A percentile compares a stretch with the other conserved stretches of the same genome.
Conservation (phyloP, 2,329 filamentous ascomycete genomes). For the Stemphylium lycopersici region DNA sequence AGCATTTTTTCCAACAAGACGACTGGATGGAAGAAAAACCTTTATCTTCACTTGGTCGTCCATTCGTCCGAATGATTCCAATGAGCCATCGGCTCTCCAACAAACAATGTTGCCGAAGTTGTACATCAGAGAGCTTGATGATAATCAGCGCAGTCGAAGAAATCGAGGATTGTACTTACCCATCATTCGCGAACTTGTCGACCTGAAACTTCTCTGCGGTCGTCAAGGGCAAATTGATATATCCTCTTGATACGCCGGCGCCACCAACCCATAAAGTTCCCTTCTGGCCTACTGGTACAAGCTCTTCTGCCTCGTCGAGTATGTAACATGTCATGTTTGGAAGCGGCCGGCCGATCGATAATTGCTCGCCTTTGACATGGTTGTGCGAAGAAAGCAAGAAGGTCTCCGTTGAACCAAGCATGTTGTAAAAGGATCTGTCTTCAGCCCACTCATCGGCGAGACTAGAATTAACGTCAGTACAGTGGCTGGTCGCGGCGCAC, state of each 20-base stretch:
- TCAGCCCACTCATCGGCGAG: constrained; percentile 64
- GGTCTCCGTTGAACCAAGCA: constrained; percentile 66
- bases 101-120: constrained; percentile 65
- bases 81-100: constrained; percentile 60
- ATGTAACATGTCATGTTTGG: constrained; percentile 65
- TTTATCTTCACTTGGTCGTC: constrained; percentile 69
- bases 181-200: constrained; percentile 60
- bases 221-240: constrained; percentile 60
- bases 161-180: constrained; percentile 44
- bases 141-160: neutral
- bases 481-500: neutral
- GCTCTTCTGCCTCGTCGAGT: constrained; percentile 56
- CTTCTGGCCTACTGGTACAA: constrained; percentile 55
- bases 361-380: constrained; percentile 53
- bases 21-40: constrained; percentile 12
- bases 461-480: constrained; percentile 22
- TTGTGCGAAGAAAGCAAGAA: constrained; percentile 64
- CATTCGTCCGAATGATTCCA: constrained; percentile 63
- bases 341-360: constrained; percentile 63
- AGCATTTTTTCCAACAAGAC: neutral
- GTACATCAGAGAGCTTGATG: constrained; percentile 56
- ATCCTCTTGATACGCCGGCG: constrained; percentile 61
- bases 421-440: constrained; percentile 54
- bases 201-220: constrained; percentile 58
- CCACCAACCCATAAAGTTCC: constrained; percentile 66